Base-by-base conservation (phyloP, 1,139 yeast genomes). In the Blastobotrys arbuscula region DNA sequence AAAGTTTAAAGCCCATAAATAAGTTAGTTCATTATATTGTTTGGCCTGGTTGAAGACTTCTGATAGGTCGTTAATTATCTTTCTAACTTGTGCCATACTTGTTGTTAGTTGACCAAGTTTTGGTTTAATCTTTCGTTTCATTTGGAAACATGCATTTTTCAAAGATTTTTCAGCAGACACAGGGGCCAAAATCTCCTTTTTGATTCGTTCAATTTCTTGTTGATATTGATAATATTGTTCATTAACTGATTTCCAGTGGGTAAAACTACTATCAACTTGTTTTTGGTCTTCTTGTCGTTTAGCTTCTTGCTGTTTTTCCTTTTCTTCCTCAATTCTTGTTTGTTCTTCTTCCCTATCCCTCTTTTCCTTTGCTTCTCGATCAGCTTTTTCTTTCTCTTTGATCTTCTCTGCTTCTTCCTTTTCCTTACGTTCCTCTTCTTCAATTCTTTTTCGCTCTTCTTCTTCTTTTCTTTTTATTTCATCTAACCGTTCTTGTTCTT, bases 31-130 rank as follows among this genome's bases (percentile, higher is more conserved):
- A 50, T 75, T 66, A 1, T 55, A 47, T 18, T 56, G 49, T 46
- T 72, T 70, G 0, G 84, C 76, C 26, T 75, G 71, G 3, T 63
- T 65, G 12, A 89, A 68, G 31, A 81, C 62, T 3, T 59, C 66
- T 1, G 70, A 60, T 3, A 92, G 70, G 44, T 81, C 89, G 2
- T 59, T 44, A 13, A 55, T 57, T 42, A 89, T 73, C 30, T 68
- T 67, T 1, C 65, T 62, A 44, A 88, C 71, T 60, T 92, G 96
- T 2, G 64, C 49, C 48, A 63, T 66, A 43, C 90, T 82, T 60
- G 81, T 82, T 1, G 97, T 88, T 51, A 94, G 71, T 67, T 92
- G 97, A 12, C 98, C 97, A 56, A 94, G 80, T 60, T 83, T 84
- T 4, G 96, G 95, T 59, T 88, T 88, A 56, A 92, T 78, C 58